Evolutionary conservation across 192 early-diverging fungal species (phyloP).

Genomic region (Dispira parvispora): DNA sequence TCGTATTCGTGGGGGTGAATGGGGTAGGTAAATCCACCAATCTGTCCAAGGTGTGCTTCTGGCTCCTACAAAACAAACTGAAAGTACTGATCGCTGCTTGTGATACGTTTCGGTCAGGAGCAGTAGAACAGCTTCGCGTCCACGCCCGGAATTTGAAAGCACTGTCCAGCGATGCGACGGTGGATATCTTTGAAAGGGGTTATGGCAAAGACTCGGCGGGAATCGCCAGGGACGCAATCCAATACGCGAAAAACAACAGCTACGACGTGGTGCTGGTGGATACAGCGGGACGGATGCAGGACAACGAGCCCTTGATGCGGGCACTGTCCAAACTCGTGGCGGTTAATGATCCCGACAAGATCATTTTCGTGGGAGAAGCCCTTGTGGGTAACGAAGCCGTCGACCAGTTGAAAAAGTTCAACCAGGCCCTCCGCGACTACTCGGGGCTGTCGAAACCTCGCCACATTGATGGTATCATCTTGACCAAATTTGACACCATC

Average conservation of each 20-base stretch:
- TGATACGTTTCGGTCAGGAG: conserved; percentile 91
- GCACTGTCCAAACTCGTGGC: conserved; percentile 86
- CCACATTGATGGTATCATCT: conserved; percentile 89
- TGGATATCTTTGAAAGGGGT: conserved; percentile 86
- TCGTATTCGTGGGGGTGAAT: conserved; percentile 91
- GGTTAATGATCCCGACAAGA: conserved; percentile 85
- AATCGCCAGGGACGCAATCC: conserved; percentile 88
- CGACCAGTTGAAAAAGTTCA: conserved; percentile 92
- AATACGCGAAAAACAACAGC: conserved; percentile 46
- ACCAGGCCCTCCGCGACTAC: conserved; percentile 82
- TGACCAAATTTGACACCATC: conserved; percentile 94
- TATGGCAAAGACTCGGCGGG: conserved; percentile 94
- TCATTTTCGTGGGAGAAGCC: conserved; percentile 95
- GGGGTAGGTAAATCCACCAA: conserved; percentile 92
- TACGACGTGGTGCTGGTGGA: conserved; percentile 92
- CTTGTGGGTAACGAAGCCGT: conserved; percentile 94
- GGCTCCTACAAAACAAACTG: conserved; percentile 82
- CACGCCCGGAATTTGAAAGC: conserved; percentile 75
- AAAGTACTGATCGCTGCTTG: conserved; percentile 87
- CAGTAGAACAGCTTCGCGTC: conserved; percentile 86
- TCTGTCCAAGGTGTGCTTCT: conserved; percentile 86
- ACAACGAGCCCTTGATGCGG: conserved; percentile 95
- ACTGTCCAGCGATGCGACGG: conserved; percentile 41
- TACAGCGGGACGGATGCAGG: conserved; percentile 96
- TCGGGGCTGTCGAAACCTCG: conserved; percentile 59